Evolutionary conservation across 2,329 filamentous ascomycete genomes (phyloP).

Genomic region (Elsinoe arachidis): DNA sequence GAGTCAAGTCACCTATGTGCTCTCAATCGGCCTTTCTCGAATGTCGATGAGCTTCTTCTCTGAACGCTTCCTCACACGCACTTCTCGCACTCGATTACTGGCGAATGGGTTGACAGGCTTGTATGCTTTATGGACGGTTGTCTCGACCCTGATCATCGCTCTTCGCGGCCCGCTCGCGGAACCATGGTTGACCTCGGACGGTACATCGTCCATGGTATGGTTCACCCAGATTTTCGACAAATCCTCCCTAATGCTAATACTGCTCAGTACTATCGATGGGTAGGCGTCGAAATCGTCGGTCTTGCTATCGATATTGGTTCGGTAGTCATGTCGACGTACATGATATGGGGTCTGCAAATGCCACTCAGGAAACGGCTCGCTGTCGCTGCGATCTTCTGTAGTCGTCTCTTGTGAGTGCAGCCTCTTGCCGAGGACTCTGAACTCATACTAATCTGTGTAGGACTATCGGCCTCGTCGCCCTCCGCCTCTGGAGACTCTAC

Average conservation of each 20-base stretch:
- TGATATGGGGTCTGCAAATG: conserved; percentile 14
- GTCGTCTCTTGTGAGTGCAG: conserved; percentile 8
- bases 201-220: neutral
- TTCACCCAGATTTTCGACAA: neutral
- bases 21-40: conserved; percentile 6
- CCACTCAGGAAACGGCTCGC: conserved; percentile 8
- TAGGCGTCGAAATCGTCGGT: conserved; percentile 8
- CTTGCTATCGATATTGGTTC: conserved; percentile 4
- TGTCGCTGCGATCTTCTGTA: conserved; percentile 7
- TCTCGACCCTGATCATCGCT: conserved; percentile 1
- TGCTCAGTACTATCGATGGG: conserved; percentile 11
- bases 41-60: conserved; percentile 10
- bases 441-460: neutral
- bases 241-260: neutral
- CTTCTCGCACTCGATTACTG: neutral
- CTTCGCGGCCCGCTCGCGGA: conserved; percentile 1
- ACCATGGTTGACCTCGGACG: conserved; percentile 5
- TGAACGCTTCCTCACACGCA: conserved; percentile 11
- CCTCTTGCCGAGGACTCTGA: neutral
- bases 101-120: neutral
- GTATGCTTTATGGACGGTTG: conserved; percentile 5
- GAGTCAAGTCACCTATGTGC: neutral
- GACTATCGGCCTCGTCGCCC: neutral
- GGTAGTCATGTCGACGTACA: conserved; percentile 6
- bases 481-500: neutral